phyloP scores from a whole-genome alignment of 2,329 filamentous ascomycete species.

The Paracoccidioides brasiliensis region DNA sequence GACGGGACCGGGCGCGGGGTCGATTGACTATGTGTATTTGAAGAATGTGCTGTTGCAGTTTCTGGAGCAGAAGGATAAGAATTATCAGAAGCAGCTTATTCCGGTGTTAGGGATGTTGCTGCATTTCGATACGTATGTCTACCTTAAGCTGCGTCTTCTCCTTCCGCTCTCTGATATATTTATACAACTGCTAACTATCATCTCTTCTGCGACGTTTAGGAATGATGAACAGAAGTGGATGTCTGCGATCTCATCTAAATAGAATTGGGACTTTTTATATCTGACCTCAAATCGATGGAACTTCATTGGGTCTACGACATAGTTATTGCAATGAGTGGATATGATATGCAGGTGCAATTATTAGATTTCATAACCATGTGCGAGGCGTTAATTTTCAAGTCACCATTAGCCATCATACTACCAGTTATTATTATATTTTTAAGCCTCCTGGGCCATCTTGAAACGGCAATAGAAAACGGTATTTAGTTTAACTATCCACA shows the following conservation, averaged over 20 bases:
- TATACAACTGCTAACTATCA: constrained; percentile 12
- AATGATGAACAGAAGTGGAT: constrained; percentile 81
- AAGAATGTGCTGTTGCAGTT: constrained; percentile 56
- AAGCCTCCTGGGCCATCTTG: no score
- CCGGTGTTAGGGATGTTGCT: constrained; percentile 53
- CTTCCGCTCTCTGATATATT: neutral
- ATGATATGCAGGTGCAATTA: no score
- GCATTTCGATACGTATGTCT: constrained; percentile 48
- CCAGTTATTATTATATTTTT: no score
- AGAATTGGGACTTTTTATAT: neutral
- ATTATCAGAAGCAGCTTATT: constrained; percentile 53
- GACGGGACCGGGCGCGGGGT: constrained; percentile 16
- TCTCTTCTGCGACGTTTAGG: constrained; percentile 22
- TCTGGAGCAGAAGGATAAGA: constrained; percentile 53
- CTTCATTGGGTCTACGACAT: no score
- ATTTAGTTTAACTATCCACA: no score
- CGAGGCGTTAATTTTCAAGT: no score
- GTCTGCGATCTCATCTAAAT: constrained; percentile 51
- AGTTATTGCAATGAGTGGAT: no score
- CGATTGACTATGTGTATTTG: constrained; percentile 49
- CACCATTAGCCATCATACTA: no score
- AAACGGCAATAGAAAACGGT: no score
- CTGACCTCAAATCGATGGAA: no score
- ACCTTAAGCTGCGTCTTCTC: neutral
- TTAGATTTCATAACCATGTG: no score